Percentiles rank a stretch among this genome's conserved stretches.
Conservation (phyloP, 2,329 filamentous ascomycete species). For the Fusarium acutatum region DNA sequence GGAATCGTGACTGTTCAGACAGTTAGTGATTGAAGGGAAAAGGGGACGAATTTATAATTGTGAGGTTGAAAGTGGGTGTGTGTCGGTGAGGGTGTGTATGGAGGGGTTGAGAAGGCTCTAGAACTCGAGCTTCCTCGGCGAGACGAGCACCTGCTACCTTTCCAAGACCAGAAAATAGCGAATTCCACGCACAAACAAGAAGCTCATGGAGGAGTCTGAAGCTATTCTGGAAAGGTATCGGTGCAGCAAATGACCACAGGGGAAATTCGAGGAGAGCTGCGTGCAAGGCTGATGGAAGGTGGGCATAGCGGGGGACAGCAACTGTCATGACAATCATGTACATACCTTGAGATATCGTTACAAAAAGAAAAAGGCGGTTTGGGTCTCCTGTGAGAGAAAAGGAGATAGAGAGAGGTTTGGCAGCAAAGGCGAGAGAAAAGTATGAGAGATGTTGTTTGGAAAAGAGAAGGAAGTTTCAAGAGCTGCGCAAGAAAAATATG, state of each 20-base stretch:
- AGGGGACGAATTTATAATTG: not conserved
- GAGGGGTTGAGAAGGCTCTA: slow-evolving; percentile 30
- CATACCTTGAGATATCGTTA: slow-evolving; percentile 42
- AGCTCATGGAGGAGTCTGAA: not conserved
- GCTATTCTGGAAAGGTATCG: not conserved
- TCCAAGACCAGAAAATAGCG: not conserved
- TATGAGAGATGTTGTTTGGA: slow-evolving; percentile 35
- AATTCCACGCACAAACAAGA: not conserved
- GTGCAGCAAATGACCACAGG: no score
- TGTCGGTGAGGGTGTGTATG: slow-evolving; percentile 16
- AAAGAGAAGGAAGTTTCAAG: slow-evolving; percentile 38
- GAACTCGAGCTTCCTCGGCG: slow-evolving; percentile 13
- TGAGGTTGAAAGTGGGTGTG: not conserved
- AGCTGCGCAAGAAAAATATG: slow-evolving; percentile 47
- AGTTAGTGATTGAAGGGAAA: slow-evolving; percentile 26
- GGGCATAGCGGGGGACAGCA: not conserved
- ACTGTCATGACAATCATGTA: not conserved
- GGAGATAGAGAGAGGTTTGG: slow-evolving; percentile 8
- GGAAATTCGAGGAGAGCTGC: not conserved
- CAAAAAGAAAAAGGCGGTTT: slow-evolving; percentile 37
- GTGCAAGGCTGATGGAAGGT: slow-evolving; percentile 13
- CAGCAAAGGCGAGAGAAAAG: not conserved
- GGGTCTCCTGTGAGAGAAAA: slow-evolving; percentile 34
- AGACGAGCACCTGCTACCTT: not conserved
- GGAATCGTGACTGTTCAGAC: slow-evolving; percentile 41